Evolutionary conservation across 192 early-diverging fungal species (phyloP).

Genomic region (Oehlia diaphana): DNA sequence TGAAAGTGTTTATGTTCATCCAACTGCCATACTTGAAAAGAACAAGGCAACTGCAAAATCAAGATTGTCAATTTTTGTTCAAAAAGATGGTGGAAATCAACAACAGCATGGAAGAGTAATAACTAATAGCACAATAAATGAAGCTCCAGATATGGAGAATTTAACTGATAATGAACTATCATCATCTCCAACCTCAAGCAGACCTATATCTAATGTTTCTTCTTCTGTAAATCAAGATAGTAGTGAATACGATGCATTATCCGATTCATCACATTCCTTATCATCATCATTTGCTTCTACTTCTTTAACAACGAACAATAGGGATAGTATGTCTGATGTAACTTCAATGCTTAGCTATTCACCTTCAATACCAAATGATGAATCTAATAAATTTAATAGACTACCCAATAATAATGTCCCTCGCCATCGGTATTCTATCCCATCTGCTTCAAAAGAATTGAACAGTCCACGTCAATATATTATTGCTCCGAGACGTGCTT

Average conservation of each 20-base stretch:
- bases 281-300: background rate
- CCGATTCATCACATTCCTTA: slow-evolving; percentile 8
- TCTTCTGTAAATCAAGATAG: background rate
- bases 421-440: slow-evolving; percentile 21
- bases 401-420: background rate
- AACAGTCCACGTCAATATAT: background rate
- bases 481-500: background rate
- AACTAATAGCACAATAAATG: background rate
- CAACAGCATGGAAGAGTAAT: background rate
- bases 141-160: background rate
- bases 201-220: slow-evolving; percentile 14
- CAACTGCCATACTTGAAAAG: slow-evolving; percentile 21
- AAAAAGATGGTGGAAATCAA: background rate
- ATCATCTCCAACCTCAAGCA: background rate
- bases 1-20: slow-evolving; percentile 18
- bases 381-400: background rate
- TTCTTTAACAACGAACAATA: background rate
- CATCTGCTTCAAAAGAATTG: background rate
- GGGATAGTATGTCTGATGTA: slow-evolving; percentile 14
- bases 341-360: slow-evolving; percentile 12
- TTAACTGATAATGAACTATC: background rate
- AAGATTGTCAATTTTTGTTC: slow-evolving; percentile 10
- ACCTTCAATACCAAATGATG: background rate
- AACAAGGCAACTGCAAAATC: slow-evolving; percentile 18
- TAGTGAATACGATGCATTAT: slow-evolving; percentile 16